These are phyloP conservation scores for Podaxis pistillaris DNA, from an alignment of 768 basidiomycete genomes.

Conservation along the genomic window DNA sequence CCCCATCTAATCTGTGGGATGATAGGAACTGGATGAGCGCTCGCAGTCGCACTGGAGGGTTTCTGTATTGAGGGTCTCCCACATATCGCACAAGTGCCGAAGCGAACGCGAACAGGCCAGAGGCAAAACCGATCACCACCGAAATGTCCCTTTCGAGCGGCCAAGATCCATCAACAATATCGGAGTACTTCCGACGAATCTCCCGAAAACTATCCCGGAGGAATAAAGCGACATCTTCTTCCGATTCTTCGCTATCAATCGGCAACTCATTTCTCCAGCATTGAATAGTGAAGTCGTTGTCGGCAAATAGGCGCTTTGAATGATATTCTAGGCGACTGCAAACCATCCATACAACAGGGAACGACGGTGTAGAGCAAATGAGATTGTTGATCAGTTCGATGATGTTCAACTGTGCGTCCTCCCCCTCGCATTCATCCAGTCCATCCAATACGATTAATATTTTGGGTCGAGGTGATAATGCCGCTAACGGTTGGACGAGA, in stretches of 20 bases:
- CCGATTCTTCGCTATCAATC: neutral
- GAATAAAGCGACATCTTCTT: neutral
- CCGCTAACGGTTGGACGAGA: neutral
- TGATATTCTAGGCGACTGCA: slow-evolving; percentile 2
- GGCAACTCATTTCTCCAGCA: neutral
- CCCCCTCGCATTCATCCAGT: slow-evolving; percentile 7
- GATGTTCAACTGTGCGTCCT: neutral
- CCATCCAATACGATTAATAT: slow-evolving; percentile 3
- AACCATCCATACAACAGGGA: neutral
- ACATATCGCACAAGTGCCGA: neutral
- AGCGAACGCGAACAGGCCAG: neutral
- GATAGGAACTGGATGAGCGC: neutral
- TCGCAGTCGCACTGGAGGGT: neutral
- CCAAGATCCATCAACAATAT: neutral
- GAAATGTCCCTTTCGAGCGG: neutral
- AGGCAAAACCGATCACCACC: neutral
- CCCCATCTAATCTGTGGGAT: neutral
- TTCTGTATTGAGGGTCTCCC: neutral
- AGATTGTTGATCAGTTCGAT: slow-evolving; percentile 2
- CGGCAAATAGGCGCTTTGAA: neutral
- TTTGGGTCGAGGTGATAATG: neutral
- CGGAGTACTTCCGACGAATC: neutral
- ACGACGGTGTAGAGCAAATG: neutral
- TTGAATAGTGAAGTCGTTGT: neutral
- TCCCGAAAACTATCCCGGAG: neutral